These are phyloP conservation scores for Aspergillus caelatus DNA, from an alignment of 2,329 filamentous ascomycete genomes.

Conservation along the genomic window DNA sequence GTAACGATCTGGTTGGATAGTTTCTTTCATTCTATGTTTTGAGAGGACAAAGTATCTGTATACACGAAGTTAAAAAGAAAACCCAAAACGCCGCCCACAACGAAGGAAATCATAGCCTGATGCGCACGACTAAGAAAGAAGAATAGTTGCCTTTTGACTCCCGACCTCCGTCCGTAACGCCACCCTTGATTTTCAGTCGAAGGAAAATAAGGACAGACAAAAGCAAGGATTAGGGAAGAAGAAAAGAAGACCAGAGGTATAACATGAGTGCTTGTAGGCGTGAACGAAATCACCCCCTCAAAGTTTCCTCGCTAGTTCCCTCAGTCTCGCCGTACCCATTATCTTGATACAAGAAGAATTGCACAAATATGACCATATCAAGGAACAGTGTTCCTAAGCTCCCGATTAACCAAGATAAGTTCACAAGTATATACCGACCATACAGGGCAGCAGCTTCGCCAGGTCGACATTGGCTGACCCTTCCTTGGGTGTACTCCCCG, in stretches of 20 bases:
- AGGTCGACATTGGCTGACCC: conserved; percentile 54
- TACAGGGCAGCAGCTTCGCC: conserved; percentile 72
- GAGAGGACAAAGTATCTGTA: background rate
- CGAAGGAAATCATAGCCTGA: background rate
- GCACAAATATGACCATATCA: conserved; percentile 83
- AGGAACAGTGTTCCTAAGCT: conserved; percentile 84
- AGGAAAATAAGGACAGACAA: background rate
- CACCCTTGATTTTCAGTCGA: background rate
- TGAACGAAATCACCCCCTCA: conserved; percentile 1
- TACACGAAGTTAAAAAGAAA: background rate
- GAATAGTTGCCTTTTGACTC: background rate
- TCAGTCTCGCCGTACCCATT: conserved; percentile 26
- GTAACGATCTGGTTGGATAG: background rate
- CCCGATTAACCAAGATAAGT: conserved; percentile 86
- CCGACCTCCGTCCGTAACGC: background rate
- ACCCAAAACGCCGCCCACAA: background rate
- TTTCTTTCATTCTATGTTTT: background rate
- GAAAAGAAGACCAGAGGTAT: background rate
- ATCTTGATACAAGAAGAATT: conserved; percentile 82
- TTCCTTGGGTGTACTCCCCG: conserved; percentile 25
- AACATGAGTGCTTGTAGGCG: background rate
- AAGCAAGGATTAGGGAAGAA: background rate
- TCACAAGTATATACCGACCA: conserved; percentile 81
- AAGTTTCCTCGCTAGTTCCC: conserved; percentile 7
- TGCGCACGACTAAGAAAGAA: background rate